Conservation (phyloP, 108 stramenopile genomes). For the Cyclotella atomus region DNA sequence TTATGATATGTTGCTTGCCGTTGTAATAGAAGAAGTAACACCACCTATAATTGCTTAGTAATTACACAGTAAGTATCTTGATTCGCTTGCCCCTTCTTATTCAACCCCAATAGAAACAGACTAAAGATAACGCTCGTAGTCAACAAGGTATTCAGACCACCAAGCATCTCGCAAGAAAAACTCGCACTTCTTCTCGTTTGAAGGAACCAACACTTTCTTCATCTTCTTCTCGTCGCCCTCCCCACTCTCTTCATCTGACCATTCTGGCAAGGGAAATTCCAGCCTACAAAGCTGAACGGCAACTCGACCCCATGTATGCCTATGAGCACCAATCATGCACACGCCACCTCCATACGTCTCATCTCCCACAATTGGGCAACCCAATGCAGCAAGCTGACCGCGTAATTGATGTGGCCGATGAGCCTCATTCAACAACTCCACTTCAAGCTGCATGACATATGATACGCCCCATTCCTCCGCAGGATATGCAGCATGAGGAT, state of each 20-base stretch:
- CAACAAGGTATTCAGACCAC: constrained; percentile 48
- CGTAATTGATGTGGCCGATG: constrained; percentile 54
- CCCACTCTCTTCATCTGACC: constrained; percentile 7
- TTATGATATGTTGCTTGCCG: too few species aligned
- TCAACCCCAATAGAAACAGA: too few species aligned
- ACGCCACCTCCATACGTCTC: constrained; percentile 39
- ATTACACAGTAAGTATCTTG: too few species aligned
- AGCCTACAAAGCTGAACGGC: constrained; percentile 46
- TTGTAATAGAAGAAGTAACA: too few species aligned
- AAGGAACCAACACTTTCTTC: constrained; percentile 31
- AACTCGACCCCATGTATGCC: constrained; percentile 44
- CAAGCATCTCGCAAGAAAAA: constrained; percentile 35
- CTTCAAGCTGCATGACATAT: constrained; percentile 54
- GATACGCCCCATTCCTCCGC: constrained; percentile 30
- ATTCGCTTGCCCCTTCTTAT: too few species aligned
- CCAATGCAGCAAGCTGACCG: constrained; percentile 54
- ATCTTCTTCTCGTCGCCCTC: constrained; percentile 4
- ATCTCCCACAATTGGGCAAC: constrained; percentile 61
- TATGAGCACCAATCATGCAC: constrained; percentile 39
- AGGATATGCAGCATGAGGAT: constrained; percentile 27
- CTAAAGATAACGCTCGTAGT: constrained; percentile 34
- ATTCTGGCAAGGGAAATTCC: constrained; percentile 50
- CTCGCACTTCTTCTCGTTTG: constrained; percentile 21
- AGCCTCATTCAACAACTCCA: constrained; percentile 43
- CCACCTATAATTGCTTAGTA: too few species aligned